A percentile compares a stretch with the other conserved stretches of the same genome.
phyloP scores from a whole-genome alignment of 75 land plant species.

The Pinus tabuliformis region DNA sequence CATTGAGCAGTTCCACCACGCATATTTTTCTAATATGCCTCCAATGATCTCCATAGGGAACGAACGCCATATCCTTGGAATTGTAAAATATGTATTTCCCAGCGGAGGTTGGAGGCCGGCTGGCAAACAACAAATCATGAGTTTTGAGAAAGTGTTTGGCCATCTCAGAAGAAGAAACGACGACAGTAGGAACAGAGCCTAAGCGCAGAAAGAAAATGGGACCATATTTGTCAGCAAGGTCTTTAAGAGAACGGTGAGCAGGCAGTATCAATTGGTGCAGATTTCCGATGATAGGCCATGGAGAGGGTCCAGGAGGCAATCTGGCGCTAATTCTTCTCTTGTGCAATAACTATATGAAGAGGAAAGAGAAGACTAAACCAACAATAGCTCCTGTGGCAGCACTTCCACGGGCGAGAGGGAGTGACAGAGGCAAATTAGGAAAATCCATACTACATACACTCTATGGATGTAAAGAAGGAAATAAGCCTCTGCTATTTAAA shows the following conservation, averaged over 20 bases:
- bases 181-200: constrained; percentile 20
- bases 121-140: neutral
- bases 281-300: constrained; percentile 6
- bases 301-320: constrained; percentile 5
- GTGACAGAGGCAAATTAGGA: too few relatives aligned
- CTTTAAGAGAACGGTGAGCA: constrained; percentile 1
- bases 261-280: neutral
- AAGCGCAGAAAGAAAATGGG: constrained; percentile 23
- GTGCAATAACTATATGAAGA: too few relatives aligned
- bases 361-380: too few relatives aligned
- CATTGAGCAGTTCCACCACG: neutral
- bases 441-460: too few relatives aligned
- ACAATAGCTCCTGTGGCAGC: too few relatives aligned
- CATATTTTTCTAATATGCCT: neutral
- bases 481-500: too few relatives aligned
- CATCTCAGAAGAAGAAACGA: constrained; percentile 25
- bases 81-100: neutral
- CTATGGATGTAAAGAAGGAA: too few relatives aligned
- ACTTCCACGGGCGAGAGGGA: too few relatives aligned
- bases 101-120: too few relatives aligned
- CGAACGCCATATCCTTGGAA: neutral
- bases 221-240: constrained; percentile 20
- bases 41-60: neutral
- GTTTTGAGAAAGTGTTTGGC: constrained; percentile 9
- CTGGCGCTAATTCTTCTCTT: neutral